Evolutionary conservation across 768 basidiomycete species (phyloP).

Genomic region (Punctularia strigosozonata): DNA sequence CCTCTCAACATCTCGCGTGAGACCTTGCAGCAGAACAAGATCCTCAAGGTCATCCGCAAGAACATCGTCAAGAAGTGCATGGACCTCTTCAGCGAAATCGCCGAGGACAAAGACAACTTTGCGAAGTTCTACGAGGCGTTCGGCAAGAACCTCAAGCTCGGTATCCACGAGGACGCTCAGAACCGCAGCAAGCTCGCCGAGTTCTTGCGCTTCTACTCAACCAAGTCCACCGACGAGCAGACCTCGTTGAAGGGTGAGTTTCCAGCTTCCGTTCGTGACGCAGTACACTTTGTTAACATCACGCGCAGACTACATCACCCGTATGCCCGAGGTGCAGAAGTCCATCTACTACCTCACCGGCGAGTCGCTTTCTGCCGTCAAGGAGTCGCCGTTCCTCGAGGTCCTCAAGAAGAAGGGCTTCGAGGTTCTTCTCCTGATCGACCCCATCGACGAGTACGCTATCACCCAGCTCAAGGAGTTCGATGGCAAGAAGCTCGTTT

Average conservation of each 20-base stretch:
- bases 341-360: slow-evolving; percentile 99
- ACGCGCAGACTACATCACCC: slow-evolving; percentile 86
- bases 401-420: slow-evolving; percentile 99
- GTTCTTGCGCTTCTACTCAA: slow-evolving; percentile 97
- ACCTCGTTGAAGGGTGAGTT: slow-evolving; percentile 82
- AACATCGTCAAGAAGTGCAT: slow-evolving; percentile 98
- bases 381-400: slow-evolving; percentile 97
- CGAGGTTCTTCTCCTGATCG: slow-evolving; percentile 93
- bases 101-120: slow-evolving; percentile 99
- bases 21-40: slow-evolving; percentile 99
- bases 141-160: slow-evolving; percentile 98
- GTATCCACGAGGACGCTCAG: slow-evolving; percentile 98
- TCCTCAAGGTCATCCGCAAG: slow-evolving; percentile 98
- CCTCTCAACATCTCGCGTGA: slow-evolving; percentile 99
- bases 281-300: neutral
- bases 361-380: slow-evolving; percentile 84
- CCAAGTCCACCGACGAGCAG: slow-evolving; percentile 84
- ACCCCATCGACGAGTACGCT: slow-evolving; percentile 99
- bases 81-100: slow-evolving; percentile 90
- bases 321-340: slow-evolving; percentile 98
- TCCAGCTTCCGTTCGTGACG: neutral
- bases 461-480: slow-evolving; percentile 99
- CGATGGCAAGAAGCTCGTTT: slow-evolving; percentile 93
- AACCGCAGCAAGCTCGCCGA: slow-evolving; percentile 99
- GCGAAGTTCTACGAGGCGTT: slow-evolving; percentile 96